Evolutionary conservation across 768 basidiomycete species (phyloP), one percentile per base, ranked within the genome.

Genomic region (Calocybe indica): DNA sequence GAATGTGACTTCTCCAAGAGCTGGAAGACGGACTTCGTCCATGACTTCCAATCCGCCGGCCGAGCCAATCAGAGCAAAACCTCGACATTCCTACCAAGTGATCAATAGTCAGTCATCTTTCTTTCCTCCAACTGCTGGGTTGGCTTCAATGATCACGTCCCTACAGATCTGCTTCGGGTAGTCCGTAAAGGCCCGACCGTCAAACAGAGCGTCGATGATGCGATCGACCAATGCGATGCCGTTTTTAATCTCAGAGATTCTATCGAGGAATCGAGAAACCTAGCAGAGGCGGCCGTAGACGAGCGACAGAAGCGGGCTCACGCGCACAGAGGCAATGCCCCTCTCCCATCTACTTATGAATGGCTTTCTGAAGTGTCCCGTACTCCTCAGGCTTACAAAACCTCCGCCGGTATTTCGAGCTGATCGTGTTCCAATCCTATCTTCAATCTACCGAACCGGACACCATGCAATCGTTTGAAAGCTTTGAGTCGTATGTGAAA

Each of bases 371-470:
- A 47, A 14, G 29, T 6, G 12, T 43, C 7, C 13, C n/a, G 47
- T 43, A 5, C 13, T 37, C 3, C 44, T 33, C 56, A 87, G 88
- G 88, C 2, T 62, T 94, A 28, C 84, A 88, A 42, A 88, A 89
- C 55, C 73, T 98, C 10, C 75, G 85, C 42, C 79, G 88, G 46
- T 94, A 93, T 63, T 92, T 91, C 48, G 81, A 84, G 56, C 75
- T 95, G 13, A 82, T 93, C 45, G 74, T 92, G 30, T 95, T 94
- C 72, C 90, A 94, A 61, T 83, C 92, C 1, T 95, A 94, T 59
- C 72, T 95, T 11, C 86, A 87, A 52, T 85, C 86, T 1, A 86
- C 76, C 0, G 76, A 82, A 52, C 86, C 91, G 0, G 89, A 95
- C 58, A 92, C 89, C 0, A 75, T 86, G 67, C 64, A 76, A 40